Conservation (phyloP, 148 eudicot genomes). For the Rhododendron williamsianum region DNA sequence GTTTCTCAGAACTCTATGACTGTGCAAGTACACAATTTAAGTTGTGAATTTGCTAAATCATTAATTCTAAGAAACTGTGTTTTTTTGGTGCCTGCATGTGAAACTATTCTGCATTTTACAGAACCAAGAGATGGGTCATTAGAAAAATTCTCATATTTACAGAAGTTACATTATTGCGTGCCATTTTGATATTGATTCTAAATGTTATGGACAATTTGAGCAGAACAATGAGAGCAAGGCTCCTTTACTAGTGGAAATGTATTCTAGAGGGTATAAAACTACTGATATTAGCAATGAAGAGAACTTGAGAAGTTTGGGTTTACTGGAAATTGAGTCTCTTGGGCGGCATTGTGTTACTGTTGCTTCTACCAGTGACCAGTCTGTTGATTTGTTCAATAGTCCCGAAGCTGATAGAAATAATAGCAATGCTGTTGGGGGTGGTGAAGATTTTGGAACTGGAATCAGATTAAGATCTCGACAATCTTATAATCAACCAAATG, state of each 20-base stretch:
- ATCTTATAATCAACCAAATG: constrained; percentile 9
- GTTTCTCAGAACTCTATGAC: not conserved
- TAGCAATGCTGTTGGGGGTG: constrained; percentile 10
- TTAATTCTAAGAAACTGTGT: not conserved
- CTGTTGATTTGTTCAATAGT: constrained; percentile 16
- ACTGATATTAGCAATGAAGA: constrained; percentile 7
- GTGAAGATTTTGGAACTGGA: constrained; percentile 29
- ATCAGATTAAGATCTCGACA: constrained; percentile 41
- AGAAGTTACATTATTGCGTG: not conserved
- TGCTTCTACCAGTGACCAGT: constrained; percentile 25
- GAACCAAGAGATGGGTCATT: not conserved
- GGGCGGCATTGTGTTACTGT: not conserved
- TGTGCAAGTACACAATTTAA: not conserved
- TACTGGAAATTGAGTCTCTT: not conserved
- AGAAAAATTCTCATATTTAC: not conserved
- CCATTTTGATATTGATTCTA: not conserved
- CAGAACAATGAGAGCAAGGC: constrained; percentile 3
- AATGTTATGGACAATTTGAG: not conserved
- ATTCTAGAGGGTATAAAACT: not conserved
- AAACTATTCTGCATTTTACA: not conserved
- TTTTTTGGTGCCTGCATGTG: not conserved
- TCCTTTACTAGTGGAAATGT: not conserved
- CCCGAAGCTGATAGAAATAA: constrained; percentile 10
- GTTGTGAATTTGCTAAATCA: not conserved
- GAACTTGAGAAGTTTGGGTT: not conserved